Base-by-base conservation (phyloP, 106 monocot genomes). In the Allium fistulosum region DNA sequence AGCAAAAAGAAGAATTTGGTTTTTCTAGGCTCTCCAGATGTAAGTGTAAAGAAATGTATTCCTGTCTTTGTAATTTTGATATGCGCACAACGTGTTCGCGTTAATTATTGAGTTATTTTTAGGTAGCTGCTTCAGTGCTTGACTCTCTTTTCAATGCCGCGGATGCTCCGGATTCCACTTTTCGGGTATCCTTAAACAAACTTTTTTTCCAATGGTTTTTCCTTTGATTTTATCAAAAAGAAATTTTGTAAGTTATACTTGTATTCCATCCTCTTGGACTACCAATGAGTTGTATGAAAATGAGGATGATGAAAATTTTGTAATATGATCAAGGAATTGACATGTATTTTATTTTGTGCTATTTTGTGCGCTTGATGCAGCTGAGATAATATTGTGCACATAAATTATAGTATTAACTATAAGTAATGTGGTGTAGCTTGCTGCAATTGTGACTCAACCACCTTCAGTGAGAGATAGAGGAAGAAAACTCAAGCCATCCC, bases 391-490 rank as follows among this genome's bases (percentile, higher is more conserved):
- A 22, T 22, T 22, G 22, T 22, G 22, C 22, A 22, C 22, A 22
- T 22, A 22, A 22, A 22, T 22, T 22, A 22, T 22, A 22, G 22
- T 22, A 22, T 22, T 22, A 22, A 22, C 22, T 22, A 22, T 22
- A 22, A 22, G 22, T 22, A 22, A 22, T 22, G 22, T 22, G 22
- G 22, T 66, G 75, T 78, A 95, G 91, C 61, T 99, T 73, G 90
- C 87, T 75, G 99, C 90, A 57, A 83, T 90, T 63, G 93, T 99
- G 46, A 99, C 99, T 3, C 99, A 99, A 57, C 93, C 99, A 37
- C 84, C 93, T 49, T 71, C 89, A 26, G 80, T 63, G 62, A 84
- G 87, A 74, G 82, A 83, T 61, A 84, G 93, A 78, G 87, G 87
- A 48, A 87, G 82, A 48, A 93, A 85, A 79, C 17, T 90, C 75